phyloP scores from a whole-genome alignment of 2,329 filamentous ascomycete species.

The Aspergillus ibericus region DNA sequence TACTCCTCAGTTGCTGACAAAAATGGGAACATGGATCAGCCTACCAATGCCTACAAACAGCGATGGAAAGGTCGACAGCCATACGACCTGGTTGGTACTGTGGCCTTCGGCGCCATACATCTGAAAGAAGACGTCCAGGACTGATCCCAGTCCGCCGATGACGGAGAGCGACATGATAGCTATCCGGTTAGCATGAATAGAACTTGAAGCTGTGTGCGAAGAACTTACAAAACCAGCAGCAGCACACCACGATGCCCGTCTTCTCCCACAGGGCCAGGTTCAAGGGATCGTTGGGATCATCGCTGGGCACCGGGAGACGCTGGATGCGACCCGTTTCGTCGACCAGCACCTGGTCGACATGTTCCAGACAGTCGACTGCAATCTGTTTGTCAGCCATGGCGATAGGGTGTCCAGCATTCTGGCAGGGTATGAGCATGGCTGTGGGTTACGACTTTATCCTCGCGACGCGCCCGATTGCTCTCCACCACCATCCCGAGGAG shows the following conservation, averaged over 20 bases:
- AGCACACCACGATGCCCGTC: slow-evolving; percentile 25
- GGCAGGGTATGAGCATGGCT: not conserved
- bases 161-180: slow-evolving; percentile 29
- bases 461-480: too few relatives aligned
- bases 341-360: slow-evolving; percentile 9
- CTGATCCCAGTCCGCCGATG: slow-evolving; percentile 31
- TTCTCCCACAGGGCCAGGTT: slow-evolving; percentile 27
- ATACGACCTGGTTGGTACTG: slow-evolving; percentile 32
- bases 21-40: too few relatives aligned
- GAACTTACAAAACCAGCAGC: slow-evolving; percentile 29
- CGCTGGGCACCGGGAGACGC: slow-evolving; percentile 25
- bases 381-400: not conserved
- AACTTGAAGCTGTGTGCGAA: too few relatives aligned
- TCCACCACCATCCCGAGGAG: not conserved
- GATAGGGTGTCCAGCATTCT: not conserved
- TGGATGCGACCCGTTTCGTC: slow-evolving; percentile 22
- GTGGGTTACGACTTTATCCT: too few relatives aligned
- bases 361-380: not conserved
- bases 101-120: slow-evolving; percentile 29
- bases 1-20: not conserved
- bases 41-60: slow-evolving; percentile 43
- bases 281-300: slow-evolving; percentile 28
- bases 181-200: not conserved
- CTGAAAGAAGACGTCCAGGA: slow-evolving; percentile 36
- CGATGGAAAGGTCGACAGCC: slow-evolving; percentile 40